A percentile compares a stretch with the other conserved stretches of the same genome.
Evolutionary conservation across 352 stramenopile genomes (phyloP).

Genomic region (Globisporangium irregulare): DNA sequence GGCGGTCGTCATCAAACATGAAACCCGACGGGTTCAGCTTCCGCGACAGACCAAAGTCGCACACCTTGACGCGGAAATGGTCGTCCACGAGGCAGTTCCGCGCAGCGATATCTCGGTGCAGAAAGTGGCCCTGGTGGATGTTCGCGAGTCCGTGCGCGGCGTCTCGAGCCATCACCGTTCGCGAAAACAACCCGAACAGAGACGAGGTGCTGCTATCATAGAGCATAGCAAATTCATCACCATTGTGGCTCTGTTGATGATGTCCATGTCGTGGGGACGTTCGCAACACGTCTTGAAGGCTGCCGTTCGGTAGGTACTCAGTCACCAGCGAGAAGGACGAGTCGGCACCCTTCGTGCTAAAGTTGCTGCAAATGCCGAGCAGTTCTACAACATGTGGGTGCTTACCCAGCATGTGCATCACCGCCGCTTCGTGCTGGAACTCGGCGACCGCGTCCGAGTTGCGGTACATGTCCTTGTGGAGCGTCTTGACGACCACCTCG

Average conservation of each 20-base stretch:
- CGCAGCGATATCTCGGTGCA: conserved; percentile 68
- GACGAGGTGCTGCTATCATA: conserved; percentile 12
- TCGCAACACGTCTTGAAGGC: conserved; percentile 43
- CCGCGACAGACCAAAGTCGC: conserved; percentile 65
- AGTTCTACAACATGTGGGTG: conserved; percentile 71
- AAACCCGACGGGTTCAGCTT: conserved; percentile 30
- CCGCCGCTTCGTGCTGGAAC: conserved; percentile 64
- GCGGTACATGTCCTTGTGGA: conserved; percentile 43
- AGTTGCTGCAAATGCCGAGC: conserved; percentile 32
- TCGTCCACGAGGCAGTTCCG: conserved; percentile 66
- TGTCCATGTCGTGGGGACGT: neutral
- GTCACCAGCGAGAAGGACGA: conserved; percentile 48
- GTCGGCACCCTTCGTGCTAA: neutral
- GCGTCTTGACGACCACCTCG: conserved; percentile 67
- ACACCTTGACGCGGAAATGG: conserved; percentile 68
- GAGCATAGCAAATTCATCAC: neutral
- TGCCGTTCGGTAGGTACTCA: conserved; percentile 68
- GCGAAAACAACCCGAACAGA: conserved; percentile 43
- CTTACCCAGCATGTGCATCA: conserved; percentile 75
- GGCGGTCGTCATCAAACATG: conserved; percentile 52
- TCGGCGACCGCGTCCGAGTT: conserved; percentile 41
- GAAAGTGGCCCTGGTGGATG: conserved; percentile 57
- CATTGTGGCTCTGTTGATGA: neutral
- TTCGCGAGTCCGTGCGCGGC: conserved; percentile 62
- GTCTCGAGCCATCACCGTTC: conserved; percentile 65